These are phyloP conservation scores for Osmanthus fragrans DNA, from an alignment of 257 asterid species.

Conservation along the genomic window DNA sequence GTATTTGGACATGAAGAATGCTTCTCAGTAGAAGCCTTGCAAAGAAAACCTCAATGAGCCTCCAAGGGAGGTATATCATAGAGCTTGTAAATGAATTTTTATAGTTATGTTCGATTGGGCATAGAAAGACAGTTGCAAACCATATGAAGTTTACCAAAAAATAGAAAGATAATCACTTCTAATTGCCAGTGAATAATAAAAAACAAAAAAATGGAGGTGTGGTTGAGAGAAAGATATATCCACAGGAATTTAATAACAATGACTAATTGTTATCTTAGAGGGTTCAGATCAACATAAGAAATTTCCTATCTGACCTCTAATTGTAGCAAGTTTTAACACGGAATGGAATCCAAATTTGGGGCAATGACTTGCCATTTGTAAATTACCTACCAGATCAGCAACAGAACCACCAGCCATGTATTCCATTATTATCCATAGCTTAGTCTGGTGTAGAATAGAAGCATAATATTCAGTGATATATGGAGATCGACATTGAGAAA, in stretches of 20 bases:
- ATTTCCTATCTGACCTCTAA: not conserved
- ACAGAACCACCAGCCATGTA: constrained; percentile 99
- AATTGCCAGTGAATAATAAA: not conserved
- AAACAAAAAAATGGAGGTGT: not conserved
- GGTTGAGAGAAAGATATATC: not conserved
- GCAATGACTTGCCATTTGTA: constrained; percentile 5
- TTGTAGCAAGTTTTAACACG: constrained; percentile 1
- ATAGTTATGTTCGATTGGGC: not conserved
- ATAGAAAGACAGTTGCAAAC: not conserved
- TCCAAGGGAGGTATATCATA: constrained; percentile 6
- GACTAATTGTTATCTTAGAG: constrained; percentile 1
- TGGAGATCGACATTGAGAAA: constrained; percentile 89
- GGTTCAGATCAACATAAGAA: constrained; percentile 3
- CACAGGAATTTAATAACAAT: not conserved
- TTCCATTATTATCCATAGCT: constrained; percentile 98
- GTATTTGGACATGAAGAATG: constrained; percentile 12
- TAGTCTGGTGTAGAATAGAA: constrained; percentile 80
- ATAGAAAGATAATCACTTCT: not conserved
- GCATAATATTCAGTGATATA: constrained; percentile 96
- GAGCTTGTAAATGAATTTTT: not conserved
- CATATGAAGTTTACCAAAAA: not conserved
- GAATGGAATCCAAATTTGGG: constrained; percentile 14
- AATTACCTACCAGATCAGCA: constrained; percentile 82
- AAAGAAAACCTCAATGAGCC: constrained; percentile 7
- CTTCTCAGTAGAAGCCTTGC: not conserved